phyloP scores from a whole-genome alignment of 495 filamentous ascomycete genomes.

The Penicillium cinerascens region DNA sequence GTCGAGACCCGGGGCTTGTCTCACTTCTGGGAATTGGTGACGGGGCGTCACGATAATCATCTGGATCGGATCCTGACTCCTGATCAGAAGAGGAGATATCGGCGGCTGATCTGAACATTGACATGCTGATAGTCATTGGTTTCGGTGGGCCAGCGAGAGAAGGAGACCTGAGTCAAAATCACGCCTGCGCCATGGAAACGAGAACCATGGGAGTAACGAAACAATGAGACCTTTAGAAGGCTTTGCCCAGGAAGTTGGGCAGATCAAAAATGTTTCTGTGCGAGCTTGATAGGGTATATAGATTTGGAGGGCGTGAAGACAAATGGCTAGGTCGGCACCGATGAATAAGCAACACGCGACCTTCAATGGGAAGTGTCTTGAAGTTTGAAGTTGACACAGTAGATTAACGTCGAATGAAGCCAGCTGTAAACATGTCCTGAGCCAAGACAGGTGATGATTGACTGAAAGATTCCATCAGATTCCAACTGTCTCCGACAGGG shows the following conservation, averaged over 20 bases:
- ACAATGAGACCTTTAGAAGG: neutral
- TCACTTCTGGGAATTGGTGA: conserved; percentile 2
- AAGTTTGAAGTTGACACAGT: conserved; percentile 13
- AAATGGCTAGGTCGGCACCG: neutral
- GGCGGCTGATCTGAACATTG: conserved; percentile 42
- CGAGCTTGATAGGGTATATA: neutral
- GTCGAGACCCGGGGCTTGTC: neutral
- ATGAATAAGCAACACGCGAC: neutral
- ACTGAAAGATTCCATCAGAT: conserved; percentile 30
- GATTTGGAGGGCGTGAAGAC: conserved; percentile 1
- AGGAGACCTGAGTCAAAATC: neutral
- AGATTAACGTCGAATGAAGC: neutral
- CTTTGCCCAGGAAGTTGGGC: neutral
- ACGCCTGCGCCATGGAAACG: conserved; percentile 1
- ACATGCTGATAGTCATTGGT: conserved; percentile 29
- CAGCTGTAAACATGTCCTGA: conserved; percentile 17
- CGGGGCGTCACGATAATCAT: conserved; percentile 12
- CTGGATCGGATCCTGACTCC: conserved; percentile 26
- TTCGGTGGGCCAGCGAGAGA: neutral
- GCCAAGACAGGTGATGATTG: conserved; percentile 7
- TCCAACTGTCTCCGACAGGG: conserved; percentile 26
- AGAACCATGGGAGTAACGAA: neutral
- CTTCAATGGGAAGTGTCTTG: neutral
- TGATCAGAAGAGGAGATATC: conserved; percentile 41
- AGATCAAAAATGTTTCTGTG: neutral